Base-by-base conservation (phyloP, 176 grass and related monocot species). In the Pontederia paniculata region DNA sequence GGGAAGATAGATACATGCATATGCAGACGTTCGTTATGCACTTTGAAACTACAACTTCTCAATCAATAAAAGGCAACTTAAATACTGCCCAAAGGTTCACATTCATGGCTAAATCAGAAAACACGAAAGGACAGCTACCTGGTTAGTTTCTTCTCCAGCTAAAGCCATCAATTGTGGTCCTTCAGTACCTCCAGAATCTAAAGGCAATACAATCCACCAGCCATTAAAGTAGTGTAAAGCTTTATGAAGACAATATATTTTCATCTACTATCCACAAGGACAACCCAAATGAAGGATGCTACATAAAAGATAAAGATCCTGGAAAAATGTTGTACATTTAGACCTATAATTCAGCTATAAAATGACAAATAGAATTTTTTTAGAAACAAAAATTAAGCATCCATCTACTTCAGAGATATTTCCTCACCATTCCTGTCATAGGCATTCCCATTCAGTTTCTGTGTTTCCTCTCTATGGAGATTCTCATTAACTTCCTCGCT, bases 91-190 rank as follows among this genome's bases (percentile, higher is more conserved):
- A 5, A 37, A 37, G 28, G 28, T 6, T 37, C 28, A 37, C 28
- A 37, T 37, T 37, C 28, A 37, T 37, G 28, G 28, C 7, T 8
- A 18, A 59, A 81, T 69, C 76, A 10, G 41, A 15, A 21, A 28
- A 52, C 49, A 70, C 31, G 19, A 48, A 44, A 49, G 53, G 10
- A 18, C 47, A 74, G 56, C 68, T 66, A 95, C 90, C 79, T 73
- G 67, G 50, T 77, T 70, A 3, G 85, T 67, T 51, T 86, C 78
- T 81, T 95, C 63, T 45, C 90, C 90, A 66, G 85, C 82, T 17
- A 95, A 69, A 62, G 85, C 77, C 85, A 95, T 76, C 54, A 89
- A 45, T 48, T 83, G 77, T 57, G 23, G 48, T 73, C 76, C 70
- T 57, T 79, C 44, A 46, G 10, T 54, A 42, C 46, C 51, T 23